phyloP scores from a whole-genome alignment of 1,284 basidiomycete species.

The Rugosomyces carneus region DNA sequence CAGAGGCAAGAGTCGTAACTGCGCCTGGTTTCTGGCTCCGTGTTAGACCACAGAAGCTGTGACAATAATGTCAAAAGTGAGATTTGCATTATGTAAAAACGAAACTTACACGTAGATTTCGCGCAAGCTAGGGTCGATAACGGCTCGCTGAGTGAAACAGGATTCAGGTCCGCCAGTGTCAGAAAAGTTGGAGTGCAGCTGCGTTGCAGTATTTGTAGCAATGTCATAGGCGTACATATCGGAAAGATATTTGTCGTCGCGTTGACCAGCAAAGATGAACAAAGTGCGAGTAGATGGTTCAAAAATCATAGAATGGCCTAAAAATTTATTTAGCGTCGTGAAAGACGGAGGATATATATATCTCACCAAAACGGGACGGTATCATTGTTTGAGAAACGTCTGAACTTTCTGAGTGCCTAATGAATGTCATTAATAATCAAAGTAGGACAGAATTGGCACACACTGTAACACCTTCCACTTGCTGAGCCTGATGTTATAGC shows the following conservation, averaged over 20 bases:
- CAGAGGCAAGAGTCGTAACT: slow-evolving; percentile 39
- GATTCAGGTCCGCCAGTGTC: slow-evolving; percentile 56
- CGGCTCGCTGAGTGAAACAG: slow-evolving; percentile 65
- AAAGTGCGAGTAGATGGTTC: slow-evolving; percentile 52
- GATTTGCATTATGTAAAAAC: slow-evolving; percentile 1
- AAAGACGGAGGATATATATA: not conserved
- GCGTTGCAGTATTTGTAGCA: slow-evolving; percentile 47
- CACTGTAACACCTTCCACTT: slow-evolving; percentile 66
- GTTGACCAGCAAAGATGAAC: slow-evolving; percentile 68
- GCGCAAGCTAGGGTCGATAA: slow-evolving; percentile 52
- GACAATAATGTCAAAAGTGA: not conserved
- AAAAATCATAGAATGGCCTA: slow-evolving; percentile 75
- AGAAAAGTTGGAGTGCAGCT: slow-evolving; percentile 58
- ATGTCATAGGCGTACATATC: slow-evolving; percentile 74
- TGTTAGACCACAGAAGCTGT: slow-evolving; percentile 56
- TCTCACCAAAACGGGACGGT: slow-evolving; percentile 55
- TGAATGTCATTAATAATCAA: slow-evolving; percentile 4
- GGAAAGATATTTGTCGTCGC: slow-evolving; percentile 55
- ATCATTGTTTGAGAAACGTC: slow-evolving; percentile 32
- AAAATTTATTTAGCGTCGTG: slow-evolving; percentile 1
- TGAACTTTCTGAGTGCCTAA: slow-evolving; percentile 29
- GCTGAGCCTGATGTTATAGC: slow-evolving; percentile 54
- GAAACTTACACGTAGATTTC: slow-evolving; percentile 67
- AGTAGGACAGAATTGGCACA: slow-evolving; percentile 22
- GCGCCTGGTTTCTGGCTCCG: slow-evolving; percentile 33